phyloP scores from a whole-genome alignment of 2,329 filamentous ascomycete genomes.

The Phaeosphaeria sp. region DNA sequence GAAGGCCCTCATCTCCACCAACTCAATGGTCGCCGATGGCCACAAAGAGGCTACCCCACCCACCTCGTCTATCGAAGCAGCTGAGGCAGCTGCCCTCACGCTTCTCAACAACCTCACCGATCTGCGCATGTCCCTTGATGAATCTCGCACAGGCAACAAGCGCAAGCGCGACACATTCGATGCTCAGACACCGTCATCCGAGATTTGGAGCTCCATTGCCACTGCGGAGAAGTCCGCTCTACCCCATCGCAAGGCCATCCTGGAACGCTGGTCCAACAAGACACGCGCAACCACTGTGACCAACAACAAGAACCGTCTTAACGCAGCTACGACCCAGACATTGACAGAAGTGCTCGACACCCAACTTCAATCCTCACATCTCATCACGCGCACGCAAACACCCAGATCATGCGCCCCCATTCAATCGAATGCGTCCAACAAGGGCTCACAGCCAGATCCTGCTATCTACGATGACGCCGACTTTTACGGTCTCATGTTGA shows the following conservation, averaged over 20 bases:
- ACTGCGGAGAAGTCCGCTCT: constrained; percentile 66
- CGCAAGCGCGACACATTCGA: constrained; percentile 60
- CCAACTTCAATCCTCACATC: constrained; percentile 72
- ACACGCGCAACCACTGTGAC: constrained; percentile 68
- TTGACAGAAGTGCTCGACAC: constrained; percentile 72
- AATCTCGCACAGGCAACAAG: constrained; percentile 64
- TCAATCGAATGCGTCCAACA: constrained; percentile 57
- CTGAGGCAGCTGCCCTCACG: constrained; percentile 83
- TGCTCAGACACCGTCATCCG: constrained; percentile 63
- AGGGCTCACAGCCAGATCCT: constrained; percentile 27
- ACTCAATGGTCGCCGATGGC: constrained; percentile 59
- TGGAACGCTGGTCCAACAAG: constrained; percentile 92
- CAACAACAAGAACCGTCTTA: constrained; percentile 61
- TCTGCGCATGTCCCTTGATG: constrained; percentile 67
- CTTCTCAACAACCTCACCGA: constrained; percentile 82
- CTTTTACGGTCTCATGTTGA: constrained; percentile 92
- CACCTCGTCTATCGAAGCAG: constrained; percentile 68
- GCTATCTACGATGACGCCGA: constrained; percentile 89
- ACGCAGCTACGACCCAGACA: constrained; percentile 64
- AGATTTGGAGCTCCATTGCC: constrained; percentile 76
- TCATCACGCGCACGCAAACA: constrained; percentile 71
- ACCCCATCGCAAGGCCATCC: constrained; percentile 69
- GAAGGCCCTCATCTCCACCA: constrained; percentile 83
- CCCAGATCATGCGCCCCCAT: constrained; percentile 79
- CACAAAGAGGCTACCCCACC: constrained; percentile 48